Conservation (phyloP, 495 filamentous ascomycete genomes). For the Aspergillus leporis region DNA sequence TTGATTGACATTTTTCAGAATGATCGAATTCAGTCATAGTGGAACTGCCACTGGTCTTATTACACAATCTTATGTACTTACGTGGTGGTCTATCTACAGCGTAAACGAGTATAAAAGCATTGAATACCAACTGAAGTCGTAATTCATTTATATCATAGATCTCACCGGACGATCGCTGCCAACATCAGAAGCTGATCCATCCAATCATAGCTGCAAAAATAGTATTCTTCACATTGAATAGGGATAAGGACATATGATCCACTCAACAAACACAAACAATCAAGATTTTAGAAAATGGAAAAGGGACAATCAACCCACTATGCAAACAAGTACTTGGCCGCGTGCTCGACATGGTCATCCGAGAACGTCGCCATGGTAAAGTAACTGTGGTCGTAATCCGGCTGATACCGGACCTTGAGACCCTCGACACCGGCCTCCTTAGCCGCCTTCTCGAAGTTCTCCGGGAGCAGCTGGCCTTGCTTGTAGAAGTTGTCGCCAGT, state of each 20-base stretch:
- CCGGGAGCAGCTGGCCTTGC: conserved; percentile 85
- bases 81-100: neutral
- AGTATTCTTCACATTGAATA: neutral
- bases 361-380: conserved; percentile 89
- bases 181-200: conserved; percentile 17
- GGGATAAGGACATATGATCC: neutral
- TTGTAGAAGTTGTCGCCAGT: conserved; percentile 96
- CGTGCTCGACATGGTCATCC: conserved; percentile 87
- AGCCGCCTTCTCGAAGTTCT: conserved; percentile 84
- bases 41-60: no score
- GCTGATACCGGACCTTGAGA: conserved; percentile 76
- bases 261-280: neutral
- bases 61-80: neutral
- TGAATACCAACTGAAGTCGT: neutral
- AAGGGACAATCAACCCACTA: conserved; percentile 45
- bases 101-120: neutral
- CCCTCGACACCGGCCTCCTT: conserved; percentile 66
- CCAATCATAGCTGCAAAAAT: neutral
- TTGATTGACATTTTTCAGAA: no score
- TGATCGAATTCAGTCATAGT: no score
- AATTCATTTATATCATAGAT: conserved; percentile 14
- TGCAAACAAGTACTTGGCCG: conserved; percentile 75
- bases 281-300: conserved; percentile 9
- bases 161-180: conserved; percentile 13
- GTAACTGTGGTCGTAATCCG: conserved; percentile 96